Evolutionary conservation across 805 yeast genomes (phyloP), one percentile per base, ranked within the genome.

Genomic region (Starmerella bacillaris): DNA sequence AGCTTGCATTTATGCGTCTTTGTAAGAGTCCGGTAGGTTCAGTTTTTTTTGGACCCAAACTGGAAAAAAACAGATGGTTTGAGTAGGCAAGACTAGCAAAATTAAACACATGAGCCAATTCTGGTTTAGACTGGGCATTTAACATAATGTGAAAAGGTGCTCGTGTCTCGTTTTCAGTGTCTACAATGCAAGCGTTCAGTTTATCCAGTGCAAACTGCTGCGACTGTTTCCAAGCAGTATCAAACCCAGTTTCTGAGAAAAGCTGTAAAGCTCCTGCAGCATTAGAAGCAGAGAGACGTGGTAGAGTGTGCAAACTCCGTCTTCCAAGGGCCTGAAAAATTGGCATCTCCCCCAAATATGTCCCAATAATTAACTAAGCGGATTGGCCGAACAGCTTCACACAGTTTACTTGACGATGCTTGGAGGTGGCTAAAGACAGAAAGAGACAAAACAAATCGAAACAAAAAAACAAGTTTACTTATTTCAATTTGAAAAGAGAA

Each of bases 1-100:
- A 83, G 2, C 75, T 68, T 28, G 63, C 58, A 16, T 57, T 56
- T 19, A 79, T 61, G 58, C 77, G 68, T 30, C 40, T 32, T 30
- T 21, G 36, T 27, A 49, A 46, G 17, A 38, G 44, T 27, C 48
- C 41, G 18, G 46, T 38, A 18, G 49, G 46, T 45, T 9, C 57
- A 3, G 48, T 35, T 49, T 77, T 78, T 54, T 76, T 71, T 50
- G 34, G 17, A 18, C 40, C 20, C 18, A 49, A 38, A 16, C 35
- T 27, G n/a, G 37, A 19, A 36, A 83, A 73, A 49, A 78, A 82
- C 34, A 89, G 65, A 58, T 86, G 98, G 60, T 89, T 89, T 59
- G 83, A 84, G 60, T 78, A 86, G 2, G 83, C 74, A 53, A 78
- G 92, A 4, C 94, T 78, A 3, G 96, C 95, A 50, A 67, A 70